phyloP scores from a whole-genome alignment of 768 basidiomycete species.

The Trametes elegans region DNA sequence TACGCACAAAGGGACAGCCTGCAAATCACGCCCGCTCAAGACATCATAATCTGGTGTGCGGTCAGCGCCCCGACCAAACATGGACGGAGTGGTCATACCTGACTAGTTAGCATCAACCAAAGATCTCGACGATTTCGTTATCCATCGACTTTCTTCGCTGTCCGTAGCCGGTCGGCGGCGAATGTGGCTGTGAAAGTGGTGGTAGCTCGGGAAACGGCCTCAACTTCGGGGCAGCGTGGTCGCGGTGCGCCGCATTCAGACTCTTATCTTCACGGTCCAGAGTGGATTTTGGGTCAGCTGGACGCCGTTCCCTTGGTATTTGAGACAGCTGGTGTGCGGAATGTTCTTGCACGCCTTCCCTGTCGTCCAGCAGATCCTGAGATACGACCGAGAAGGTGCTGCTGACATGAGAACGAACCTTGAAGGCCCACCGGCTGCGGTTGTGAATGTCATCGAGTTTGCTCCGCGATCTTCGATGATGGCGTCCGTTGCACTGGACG shows the following conservation, averaged over 20 bases:
- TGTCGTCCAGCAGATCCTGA: slow-evolving; percentile 1
- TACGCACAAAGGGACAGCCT: not conserved
- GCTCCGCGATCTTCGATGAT: not conserved
- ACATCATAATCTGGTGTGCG: not conserved
- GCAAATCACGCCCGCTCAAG: not conserved
- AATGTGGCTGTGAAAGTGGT: slow-evolving; percentile 13
- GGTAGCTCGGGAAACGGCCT: slow-evolving; percentile 5
- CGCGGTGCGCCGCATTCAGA: not conserved
- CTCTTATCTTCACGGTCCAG: not conserved
- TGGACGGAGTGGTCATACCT: slow-evolving; percentile 1
- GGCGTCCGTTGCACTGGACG: not conserved
- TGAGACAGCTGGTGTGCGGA: not conserved
- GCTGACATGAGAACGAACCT: slow-evolving; percentile 18
- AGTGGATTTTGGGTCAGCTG: not conserved
- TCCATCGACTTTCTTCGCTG: not conserved
- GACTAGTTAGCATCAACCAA: slow-evolving; percentile 7
- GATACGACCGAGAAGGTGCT: not conserved
- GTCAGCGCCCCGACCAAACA: not conserved
- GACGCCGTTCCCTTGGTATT: not conserved
- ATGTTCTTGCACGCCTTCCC: not conserved
- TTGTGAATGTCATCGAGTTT: not conserved
- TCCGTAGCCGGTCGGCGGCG: not conserved
- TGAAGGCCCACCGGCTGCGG: slow-evolving; percentile 1
- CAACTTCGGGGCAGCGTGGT: not conserved
- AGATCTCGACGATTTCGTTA: slow-evolving; percentile 16